Base-by-base conservation (phyloP, 495 filamentous ascomycete genomes). In the Penicillium tannophilum region DNA sequence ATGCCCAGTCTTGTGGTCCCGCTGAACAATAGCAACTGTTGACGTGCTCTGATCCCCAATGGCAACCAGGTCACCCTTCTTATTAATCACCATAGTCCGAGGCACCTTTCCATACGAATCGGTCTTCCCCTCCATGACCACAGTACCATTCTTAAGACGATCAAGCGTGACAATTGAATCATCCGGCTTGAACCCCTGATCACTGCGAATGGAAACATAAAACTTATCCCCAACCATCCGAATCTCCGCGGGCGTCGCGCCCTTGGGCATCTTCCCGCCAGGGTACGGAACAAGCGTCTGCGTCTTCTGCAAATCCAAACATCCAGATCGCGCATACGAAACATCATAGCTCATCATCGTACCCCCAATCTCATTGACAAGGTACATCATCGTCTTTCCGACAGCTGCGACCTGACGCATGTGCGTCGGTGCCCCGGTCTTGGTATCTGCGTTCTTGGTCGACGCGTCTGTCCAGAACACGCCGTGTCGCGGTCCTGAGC, bases 401-500 rank as follows among this genome's bases (percentile, higher is more conserved):
- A 59, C 63, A 8, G 69, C 63, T 1, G 72, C 66, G 14, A 58
- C 45, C 54, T 69, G 58, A 1, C 72, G 74, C 26, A 43, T 46
- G 42, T 60, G 58, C 23, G 47, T 60, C 8, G 42, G 19, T 43
- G 23, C 17, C 4, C 17, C 56, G 6, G 1, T 19, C n/a, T 23
- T 30, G 14, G 41, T 11, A 3, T 46, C 26, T 11, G 42, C 26
- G 20, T 52, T 26, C 20, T 61, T 54, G 55, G 52, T 55, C 9
- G 59, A 60, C 1, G 53, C 54, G 10, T 70, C 64, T 4, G 63
- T 61, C 61, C 76, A 76, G 73, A 91, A 93, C 4, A 78, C 70
- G 9, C 77, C 86, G 61, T 92, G 90, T 3, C 90, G 79, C 2
- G 89, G 90, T 0, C 90, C 90, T 17, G 78, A 81, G 11, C 86